Conservation (phyloP, 306 rosid species). For the Quercus aquifolioides region DNA sequence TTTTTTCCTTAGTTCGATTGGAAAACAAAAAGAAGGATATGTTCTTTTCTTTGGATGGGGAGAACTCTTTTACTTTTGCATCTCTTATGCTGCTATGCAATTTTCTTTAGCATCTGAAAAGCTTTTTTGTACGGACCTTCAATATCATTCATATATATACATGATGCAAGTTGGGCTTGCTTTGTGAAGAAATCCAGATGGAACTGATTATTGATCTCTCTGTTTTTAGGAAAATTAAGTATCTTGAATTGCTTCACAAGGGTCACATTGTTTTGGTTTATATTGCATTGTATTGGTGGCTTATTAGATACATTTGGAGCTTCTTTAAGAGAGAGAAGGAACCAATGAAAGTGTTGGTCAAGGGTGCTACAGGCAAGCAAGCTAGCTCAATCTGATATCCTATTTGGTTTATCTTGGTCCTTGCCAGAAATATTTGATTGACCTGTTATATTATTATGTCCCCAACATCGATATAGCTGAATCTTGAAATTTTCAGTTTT, state of each 20-base stretch:
- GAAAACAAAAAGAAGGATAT: neutral
- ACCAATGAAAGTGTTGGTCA: conserved; percentile 67
- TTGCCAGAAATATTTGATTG: neutral
- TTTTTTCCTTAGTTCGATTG: neutral
- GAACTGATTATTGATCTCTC: conserved; percentile 26
- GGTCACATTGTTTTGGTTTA: conserved; percentile 42
- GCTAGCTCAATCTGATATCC: neutral
- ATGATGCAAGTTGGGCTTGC: conserved; percentile 7
- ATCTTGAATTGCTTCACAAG: conserved; percentile 39
- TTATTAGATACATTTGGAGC: conserved; percentile 57
- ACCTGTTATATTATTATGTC: neutral
- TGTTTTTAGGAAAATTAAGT: conserved; percentile 33
- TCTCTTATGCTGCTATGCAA: conserved; percentile 29
- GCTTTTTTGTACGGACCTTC: conserved; percentile 29
- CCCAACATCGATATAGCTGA: too few species aligned
- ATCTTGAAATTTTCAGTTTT: too few species aligned
- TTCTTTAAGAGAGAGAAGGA: conserved; percentile 58
- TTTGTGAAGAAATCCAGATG: conserved; percentile 9
- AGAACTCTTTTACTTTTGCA: conserved; percentile 13
- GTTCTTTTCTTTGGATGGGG: conserved; percentile 41
- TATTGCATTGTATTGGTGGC: conserved; percentile 56
- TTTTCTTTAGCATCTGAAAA: conserved; percentile 47
- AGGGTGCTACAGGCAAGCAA: conserved; percentile 81
- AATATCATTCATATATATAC: conserved; percentile 27
- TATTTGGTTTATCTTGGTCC: neutral